These are phyloP conservation scores for Apiospora phragmitis DNA, from an alignment of 2,329 filamentous ascomycete species.

Conservation along the genomic window DNA sequence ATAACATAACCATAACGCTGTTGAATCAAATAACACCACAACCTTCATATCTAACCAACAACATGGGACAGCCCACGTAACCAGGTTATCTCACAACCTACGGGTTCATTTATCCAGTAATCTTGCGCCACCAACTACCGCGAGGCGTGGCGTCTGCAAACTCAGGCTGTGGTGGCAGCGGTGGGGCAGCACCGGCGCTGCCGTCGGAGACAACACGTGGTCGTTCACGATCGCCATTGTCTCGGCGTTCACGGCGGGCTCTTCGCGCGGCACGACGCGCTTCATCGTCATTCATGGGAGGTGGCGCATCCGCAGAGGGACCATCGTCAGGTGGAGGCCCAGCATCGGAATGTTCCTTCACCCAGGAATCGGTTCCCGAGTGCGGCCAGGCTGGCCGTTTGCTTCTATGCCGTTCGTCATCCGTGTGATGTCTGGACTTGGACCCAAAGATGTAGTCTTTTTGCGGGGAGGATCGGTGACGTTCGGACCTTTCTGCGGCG, in stretches of 20 bases:
- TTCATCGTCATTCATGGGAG: conserved; percentile 46
- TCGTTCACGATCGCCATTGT: conserved; percentile 39
- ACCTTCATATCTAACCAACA: background rate
- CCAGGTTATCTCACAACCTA: background rate
- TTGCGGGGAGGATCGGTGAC: conserved; percentile 43
- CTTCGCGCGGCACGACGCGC: conserved; percentile 50
- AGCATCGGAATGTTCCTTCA: conserved; percentile 64
- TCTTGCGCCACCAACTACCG: conserved; percentile 62
- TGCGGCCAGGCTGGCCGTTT: conserved; percentile 55
- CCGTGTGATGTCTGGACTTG: conserved; percentile 32
- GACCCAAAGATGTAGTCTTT: conserved; percentile 47
- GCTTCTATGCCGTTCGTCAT: conserved; percentile 33
- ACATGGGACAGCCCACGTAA: no score
- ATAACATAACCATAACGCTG: conserved; percentile 2
- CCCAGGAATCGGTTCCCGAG: conserved; percentile 65
- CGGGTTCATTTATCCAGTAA: conserved; percentile 36
- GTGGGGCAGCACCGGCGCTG: conserved; percentile 37
- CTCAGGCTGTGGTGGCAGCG: conserved; percentile 41
- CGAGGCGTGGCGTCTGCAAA: conserved; percentile 50
- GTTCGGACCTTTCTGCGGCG: conserved; percentile 40
- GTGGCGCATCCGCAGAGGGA: conserved; percentile 35
- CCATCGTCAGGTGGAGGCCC: conserved; percentile 55
- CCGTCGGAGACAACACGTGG: conserved; percentile 34
- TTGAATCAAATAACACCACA: background rate
- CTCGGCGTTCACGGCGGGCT: conserved; percentile 44